Evolutionary conservation across 1,284 basidiomycete species (phyloP), one percentile per base, ranked within the genome.

Genomic region (Apiotrichum sp.): DNA sequence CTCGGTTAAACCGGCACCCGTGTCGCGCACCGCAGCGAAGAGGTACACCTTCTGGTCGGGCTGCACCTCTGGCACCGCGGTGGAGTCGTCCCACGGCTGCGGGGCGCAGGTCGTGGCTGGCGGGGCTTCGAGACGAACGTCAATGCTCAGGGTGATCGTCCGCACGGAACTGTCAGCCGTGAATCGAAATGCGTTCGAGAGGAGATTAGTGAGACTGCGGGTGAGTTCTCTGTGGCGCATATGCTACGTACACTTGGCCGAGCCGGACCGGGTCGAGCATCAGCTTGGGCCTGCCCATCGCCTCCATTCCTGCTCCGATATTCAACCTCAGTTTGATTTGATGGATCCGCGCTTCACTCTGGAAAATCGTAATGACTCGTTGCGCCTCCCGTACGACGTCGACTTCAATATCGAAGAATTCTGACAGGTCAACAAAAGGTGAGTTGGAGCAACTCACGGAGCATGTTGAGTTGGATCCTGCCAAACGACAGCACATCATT

Each of bases 401-500:
- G 33, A 61, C 69, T 36, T 71, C 65, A 42, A 67, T 62, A 34
- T 60, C 56, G 44, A 56, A 52, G 53, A 63, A 61, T 36, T 62
- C 40, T 41, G 40, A 16, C 13, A 38, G 36, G 40, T 41, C 40
- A 41, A 16, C 40, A 7, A 2, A 14, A 11, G 6, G 11, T 9
- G 11, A 7, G 40, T 7, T 9, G 6, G 40, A 13, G n/a, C n/a
- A 9, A 41, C 40, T 41, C 6, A 41, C 40, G 56, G 22, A 63
- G 39, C 47, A 49, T 54, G 55, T 57, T 56, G 8, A 75, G 65
- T 49, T 76, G 75, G 34, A 76, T 68, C 39, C 72, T 64, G 22
- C 73, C 73, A 6, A 76, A 58, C 1, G 72, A 72, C 10, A 75
- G 62, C 31, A 75, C 68, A 45, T 76, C 75, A 50, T 76, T 74